Evolutionary conservation across 208 protist species (phyloP).

Genomic region (Crithidia thermophila): DNA sequence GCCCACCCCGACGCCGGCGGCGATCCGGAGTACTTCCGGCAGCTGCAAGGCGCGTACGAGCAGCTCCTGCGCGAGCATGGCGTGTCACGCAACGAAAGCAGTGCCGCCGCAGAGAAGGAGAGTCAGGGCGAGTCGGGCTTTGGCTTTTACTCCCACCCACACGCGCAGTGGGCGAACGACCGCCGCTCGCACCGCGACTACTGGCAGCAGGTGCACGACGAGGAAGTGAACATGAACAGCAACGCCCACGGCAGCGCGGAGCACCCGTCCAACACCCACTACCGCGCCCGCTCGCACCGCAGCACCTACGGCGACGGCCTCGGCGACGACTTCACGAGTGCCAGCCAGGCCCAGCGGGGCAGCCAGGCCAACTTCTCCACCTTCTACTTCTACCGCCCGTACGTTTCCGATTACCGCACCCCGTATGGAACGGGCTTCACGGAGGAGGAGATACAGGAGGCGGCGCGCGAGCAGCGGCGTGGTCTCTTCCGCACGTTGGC

Average conservation of each 20-base stretch:
- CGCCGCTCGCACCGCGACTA: conserved; percentile 10
- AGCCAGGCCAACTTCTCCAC: conserved; percentile 42
- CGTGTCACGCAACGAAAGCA: neutral
- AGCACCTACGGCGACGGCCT: conserved; percentile 30
- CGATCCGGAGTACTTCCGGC: conserved; percentile 40
- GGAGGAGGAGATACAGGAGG: conserved; percentile 37
- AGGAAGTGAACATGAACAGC: conserved; percentile 25
- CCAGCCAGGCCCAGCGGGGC: conserved; percentile 7
- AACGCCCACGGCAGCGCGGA: conserved; percentile 14
- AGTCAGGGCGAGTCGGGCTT: neutral
- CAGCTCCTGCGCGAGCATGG: conserved; percentile 36
- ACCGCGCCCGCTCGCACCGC: conserved; percentile 7
- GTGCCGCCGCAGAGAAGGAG: neutral
- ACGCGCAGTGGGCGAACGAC: conserved; percentile 23
- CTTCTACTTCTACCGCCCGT: conserved; percentile 60
- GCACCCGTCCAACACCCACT: conserved; percentile 28
- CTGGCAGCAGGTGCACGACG: conserved; percentile 23
- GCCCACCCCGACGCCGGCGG: conserved; percentile 63
- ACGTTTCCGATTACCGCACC: conserved; percentile 39
- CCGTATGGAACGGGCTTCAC: conserved; percentile 56
- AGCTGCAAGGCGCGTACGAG: conserved; percentile 57
- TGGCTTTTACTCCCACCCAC: conserved; percentile 28
- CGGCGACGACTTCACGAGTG: conserved; percentile 22
- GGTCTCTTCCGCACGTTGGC: conserved; percentile 13
- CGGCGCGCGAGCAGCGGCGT: conserved; percentile 22